Evolutionary conservation across 306 rosid genomes (phyloP).

Genomic region (Elaeagnus macrophylla): DNA sequence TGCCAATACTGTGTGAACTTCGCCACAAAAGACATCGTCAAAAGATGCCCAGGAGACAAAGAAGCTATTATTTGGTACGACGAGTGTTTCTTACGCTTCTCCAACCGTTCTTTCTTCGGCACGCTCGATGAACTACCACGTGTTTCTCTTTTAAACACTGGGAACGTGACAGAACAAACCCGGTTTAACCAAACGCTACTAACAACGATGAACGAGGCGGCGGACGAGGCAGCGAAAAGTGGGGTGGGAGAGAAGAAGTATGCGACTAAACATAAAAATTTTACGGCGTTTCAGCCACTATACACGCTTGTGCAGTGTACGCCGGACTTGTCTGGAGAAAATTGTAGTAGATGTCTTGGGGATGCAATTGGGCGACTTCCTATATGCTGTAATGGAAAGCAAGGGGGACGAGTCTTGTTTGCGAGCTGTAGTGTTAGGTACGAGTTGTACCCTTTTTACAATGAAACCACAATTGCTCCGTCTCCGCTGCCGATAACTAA

Average conservation of each 20-base stretch:
- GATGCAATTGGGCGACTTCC: neutral
- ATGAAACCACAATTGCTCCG: neutral
- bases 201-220: neutral
- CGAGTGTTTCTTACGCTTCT: slow-evolving; percentile 18
- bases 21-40: too few species aligned
- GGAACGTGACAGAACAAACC: neutral
- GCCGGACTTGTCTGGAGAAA: slow-evolving; percentile 3
- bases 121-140: fast-evolving
- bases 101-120: slow-evolving; percentile 15
- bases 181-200: neutral
- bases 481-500: neutral
- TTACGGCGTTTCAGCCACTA: neutral
- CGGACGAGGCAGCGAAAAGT: neutral
- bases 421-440: slow-evolving; percentile 27
- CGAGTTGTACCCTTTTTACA: slow-evolving; percentile 8
- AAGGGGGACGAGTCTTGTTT: slow-evolving; percentile 5
- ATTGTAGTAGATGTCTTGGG: slow-evolving; percentile 11
- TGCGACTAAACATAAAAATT: neutral
- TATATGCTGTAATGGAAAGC: neutral
- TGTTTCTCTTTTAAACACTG: fast-evolving
- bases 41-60: too few species aligned
- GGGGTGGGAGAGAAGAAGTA: neutral
- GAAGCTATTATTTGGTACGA: too few species aligned
- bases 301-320: slow-evolving; percentile 26
- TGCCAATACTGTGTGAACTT: too few species aligned